Conservation (phyloP, 2,329 filamentous ascomycete genomes). For the Hymenoscyphus repandus region DNA sequence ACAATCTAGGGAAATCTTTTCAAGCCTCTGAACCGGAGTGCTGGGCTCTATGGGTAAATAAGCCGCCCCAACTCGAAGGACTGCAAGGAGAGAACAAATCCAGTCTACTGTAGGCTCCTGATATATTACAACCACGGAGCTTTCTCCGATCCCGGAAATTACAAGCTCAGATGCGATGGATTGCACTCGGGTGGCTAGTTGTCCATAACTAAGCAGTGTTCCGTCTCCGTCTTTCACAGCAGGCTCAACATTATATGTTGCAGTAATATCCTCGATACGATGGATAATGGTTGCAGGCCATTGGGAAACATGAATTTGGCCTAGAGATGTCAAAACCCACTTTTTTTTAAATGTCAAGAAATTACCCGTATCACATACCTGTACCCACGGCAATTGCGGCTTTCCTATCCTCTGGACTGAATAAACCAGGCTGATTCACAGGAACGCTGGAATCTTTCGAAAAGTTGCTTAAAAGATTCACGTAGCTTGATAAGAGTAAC, state of each 20-base stretch:
- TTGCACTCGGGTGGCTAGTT: conserved; percentile 32
- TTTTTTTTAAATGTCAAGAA: not conserved
- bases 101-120: conserved; percentile 19
- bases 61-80: conserved; percentile 29
- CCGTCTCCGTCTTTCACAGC: not conserved
- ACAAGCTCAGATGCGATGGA: conserved; percentile 32
- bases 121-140: conserved; percentile 35
- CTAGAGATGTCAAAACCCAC: not conserved
- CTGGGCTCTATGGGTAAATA: conserved; percentile 34
- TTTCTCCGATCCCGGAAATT: conserved; percentile 12
- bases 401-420: no score
- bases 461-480: no score
- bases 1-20: no score
- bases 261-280: not conserved
- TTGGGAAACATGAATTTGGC: not conserved
- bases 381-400: no score
- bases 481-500: no score
- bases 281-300: not conserved
- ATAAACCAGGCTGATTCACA: no score
- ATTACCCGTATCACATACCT: no score
- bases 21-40: conserved; percentile 24
- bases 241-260: not conserved
- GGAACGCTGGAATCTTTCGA: no score
- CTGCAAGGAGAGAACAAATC: conserved; percentile 31
- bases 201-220: conserved; percentile 31